Evolutionary conservation across 371 early-diverging fungal species (phyloP).

Genomic region (Mortierella sp.): DNA sequence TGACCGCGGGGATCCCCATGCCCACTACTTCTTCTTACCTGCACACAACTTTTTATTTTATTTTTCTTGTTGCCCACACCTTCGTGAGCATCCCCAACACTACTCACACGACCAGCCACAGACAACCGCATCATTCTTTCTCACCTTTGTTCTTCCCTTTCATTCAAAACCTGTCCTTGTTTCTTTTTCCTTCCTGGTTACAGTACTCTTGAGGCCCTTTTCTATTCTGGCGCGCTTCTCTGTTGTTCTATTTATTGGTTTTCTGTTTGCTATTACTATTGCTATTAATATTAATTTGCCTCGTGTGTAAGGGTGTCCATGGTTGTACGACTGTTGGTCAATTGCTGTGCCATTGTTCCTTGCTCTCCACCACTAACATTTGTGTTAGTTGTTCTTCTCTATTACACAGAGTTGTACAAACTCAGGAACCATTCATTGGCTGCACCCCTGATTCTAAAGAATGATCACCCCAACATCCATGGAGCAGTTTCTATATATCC

Average conservation of each 20-base stretch:
- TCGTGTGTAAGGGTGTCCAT: too few relatives aligned
- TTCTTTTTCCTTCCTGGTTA: background rate
- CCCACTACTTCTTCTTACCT: constrained; percentile 2
- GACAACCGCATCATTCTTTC: background rate
- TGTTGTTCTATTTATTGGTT: background rate
- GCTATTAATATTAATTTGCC: too few relatives aligned
- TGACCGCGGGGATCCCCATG: background rate
- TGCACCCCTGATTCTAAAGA: background rate
- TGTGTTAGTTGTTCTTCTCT: constrained; percentile 2
- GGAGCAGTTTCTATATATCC: constrained; percentile 6
- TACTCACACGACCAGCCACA: constrained; percentile 1
- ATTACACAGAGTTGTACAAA: background rate
- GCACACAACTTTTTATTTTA: background rate
- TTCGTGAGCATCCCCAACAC: background rate
- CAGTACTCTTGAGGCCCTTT: background rate
- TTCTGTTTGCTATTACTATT: background rate
- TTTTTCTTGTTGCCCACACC: constrained; percentile 5
- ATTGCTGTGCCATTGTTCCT: background rate
- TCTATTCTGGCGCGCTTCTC: background rate
- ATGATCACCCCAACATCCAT: constrained; percentile 27
- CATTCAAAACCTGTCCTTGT: background rate
- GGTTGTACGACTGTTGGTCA: too few relatives aligned
- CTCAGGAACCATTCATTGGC: background rate
- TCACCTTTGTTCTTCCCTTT: constrained; percentile 4
- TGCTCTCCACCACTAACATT: background rate